Percentiles rank a stretch among this genome's conserved stretches.
phyloP scores from a whole-genome alignment of 805 yeast genomes.

The Starmerella bombi region DNA sequence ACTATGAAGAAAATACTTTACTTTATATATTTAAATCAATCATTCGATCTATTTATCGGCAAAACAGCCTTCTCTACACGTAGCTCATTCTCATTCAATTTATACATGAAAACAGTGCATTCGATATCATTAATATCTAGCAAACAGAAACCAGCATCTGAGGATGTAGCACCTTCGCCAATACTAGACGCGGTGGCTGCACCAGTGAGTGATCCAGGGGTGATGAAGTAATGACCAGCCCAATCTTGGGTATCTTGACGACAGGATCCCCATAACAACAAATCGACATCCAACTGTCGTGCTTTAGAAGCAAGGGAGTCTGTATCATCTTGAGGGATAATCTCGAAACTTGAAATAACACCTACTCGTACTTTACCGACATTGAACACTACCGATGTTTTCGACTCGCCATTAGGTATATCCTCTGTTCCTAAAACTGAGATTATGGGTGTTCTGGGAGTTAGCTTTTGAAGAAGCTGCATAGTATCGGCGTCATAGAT shows the following conservation, averaged over 20 bases:
- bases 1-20: too few relatives aligned
- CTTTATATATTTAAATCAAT: too few relatives aligned
- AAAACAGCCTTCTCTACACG: constrained; percentile 83
- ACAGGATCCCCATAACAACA: constrained; percentile 84
- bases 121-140: constrained; percentile 69
- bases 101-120: constrained; percentile 76
- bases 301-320: constrained; percentile 70
- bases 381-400: constrained; percentile 49
- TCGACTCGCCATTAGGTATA: constrained; percentile 33
- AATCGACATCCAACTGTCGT: constrained; percentile 81
- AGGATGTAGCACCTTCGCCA: constrained; percentile 26
- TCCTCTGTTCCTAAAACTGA: constrained; percentile 79
- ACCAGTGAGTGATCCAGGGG: constrained; percentile 95
- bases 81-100: constrained; percentile 65
- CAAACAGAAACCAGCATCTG: constrained; percentile 79
- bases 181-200: constrained; percentile 61
- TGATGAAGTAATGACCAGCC: constrained; percentile 86
- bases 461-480: constrained; percentile 49
- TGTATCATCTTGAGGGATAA: constrained; percentile 80
- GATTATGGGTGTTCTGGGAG: constrained; percentile 46
- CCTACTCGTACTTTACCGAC: constrained; percentile 70
- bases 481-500: constrained; percentile 51
- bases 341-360: constrained; percentile 66
- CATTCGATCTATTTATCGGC: too few relatives aligned
- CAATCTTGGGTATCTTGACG: constrained; percentile 84